Evolutionary conservation across 805 yeast genomes (phyloP), one percentile per base, ranked within the genome.

Genomic region (Cyberlindnera xishuangbannaensis): DNA sequence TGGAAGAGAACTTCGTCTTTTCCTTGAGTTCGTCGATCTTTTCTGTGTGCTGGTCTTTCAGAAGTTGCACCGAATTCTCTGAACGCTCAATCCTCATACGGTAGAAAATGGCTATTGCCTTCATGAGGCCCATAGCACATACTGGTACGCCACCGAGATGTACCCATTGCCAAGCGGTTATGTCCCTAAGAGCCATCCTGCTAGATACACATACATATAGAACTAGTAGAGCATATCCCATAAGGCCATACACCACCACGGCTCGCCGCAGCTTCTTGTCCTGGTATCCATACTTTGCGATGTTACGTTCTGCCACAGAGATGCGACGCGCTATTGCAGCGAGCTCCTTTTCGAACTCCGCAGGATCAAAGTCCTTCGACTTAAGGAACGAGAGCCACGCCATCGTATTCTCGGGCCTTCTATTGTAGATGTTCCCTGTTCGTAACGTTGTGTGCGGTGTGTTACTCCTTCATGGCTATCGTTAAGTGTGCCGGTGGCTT

Each of bases 1-100:
- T 83, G 11, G 78, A 69, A 47, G 81, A 72, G 55, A 76, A 90
- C 44, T 83, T 81, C 12, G 95, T 83, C 49, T 74, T 67, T 36
- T 70, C 64, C 56, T 83, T 83, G 56, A 83, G 62, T 40, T 77
- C 83, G 15, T 78, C 82, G 30, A 83, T 67, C 51, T 77, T 76
- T 17, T 57, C 56, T 35, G 62, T 60, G 39, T 78, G 85, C 29
- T 64, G 55, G 16, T 61, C 62, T 36, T 61, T 57, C 33, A 77
- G 55, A 10, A 40, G 34, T 34, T 58, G 55, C 28, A 70, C 21
- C 2, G 33, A 13, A 3, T 15, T n/a, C 15, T 36, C 27, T 6
- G 44, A 21, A 4, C 44, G 29, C 2, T 28, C 35, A 1, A 41
- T 40, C 10, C 47, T 22, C 24, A 31, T 5, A 4, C 14, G 7